These are phyloP conservation scores for Gossypium raimondii DNA, from an alignment of 345 rosid genomes.

Conservation along the genomic window DNA sequence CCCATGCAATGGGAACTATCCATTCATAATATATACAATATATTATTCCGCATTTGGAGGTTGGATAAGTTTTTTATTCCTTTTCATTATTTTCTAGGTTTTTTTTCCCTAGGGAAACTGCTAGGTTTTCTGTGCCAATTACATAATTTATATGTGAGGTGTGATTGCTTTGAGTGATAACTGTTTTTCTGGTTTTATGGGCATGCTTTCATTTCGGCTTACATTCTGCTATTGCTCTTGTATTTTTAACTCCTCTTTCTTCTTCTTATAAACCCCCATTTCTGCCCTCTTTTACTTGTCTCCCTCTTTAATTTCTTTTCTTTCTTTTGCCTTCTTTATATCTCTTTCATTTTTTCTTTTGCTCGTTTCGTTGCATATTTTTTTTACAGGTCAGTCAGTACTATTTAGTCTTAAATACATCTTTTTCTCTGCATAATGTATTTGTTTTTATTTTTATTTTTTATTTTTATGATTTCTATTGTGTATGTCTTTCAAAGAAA, in stretches of 20 bases:
- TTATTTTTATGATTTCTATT: not conserved
- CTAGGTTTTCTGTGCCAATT: not conserved
- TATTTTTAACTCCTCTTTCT: not conserved
- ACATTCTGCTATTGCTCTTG: not conserved
- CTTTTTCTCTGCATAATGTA: not conserved
- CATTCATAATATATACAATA: not conserved
- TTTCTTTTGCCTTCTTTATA: not conserved
- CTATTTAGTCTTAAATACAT: not conserved
- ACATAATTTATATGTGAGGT: not conserved
- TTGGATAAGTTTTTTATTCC: not conserved
- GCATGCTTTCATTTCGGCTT: conserved; percentile 11
- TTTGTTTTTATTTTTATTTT: not conserved
- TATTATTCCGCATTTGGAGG: not conserved
- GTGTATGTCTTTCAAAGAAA: not conserved
- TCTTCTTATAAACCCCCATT: conserved; percentile 11
- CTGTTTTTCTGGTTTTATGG: not conserved
- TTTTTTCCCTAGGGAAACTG: not conserved
- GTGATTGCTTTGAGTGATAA: not conserved
- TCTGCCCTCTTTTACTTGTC: not conserved
- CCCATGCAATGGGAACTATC: not conserved
- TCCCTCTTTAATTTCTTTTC: not conserved
- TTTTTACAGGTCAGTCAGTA: not conserved
- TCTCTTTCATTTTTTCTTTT: not conserved
- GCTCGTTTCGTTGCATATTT: not conserved
- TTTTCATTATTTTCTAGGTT: not conserved